Conservation (phyloP, 805 yeast species). For the Lipomyces kockii region DNA sequence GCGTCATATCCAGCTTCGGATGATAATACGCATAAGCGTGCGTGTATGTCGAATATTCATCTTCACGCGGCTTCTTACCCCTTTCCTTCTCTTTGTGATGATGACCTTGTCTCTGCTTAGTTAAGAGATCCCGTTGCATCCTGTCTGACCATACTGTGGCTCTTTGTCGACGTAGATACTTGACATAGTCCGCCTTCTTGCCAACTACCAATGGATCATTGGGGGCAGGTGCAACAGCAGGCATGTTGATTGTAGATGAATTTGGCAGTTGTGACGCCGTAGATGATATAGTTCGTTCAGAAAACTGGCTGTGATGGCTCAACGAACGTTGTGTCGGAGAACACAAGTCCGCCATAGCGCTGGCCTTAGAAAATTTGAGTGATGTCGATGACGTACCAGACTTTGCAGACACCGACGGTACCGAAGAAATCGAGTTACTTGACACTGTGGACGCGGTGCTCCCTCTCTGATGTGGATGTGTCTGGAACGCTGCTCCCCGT, state of each 20-base stretch:
- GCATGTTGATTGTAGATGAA: background rate
- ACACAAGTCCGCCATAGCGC: background rate
- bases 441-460: constrained; percentile 7
- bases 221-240: background rate
- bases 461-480: background rate
- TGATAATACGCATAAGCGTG: constrained; percentile 34
- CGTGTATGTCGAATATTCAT: constrained; percentile 19
- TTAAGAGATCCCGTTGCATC: constrained; percentile 15
- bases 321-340: background rate
- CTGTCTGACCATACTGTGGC: constrained; percentile 34
- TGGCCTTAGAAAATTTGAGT: background rate
- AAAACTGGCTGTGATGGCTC: background rate
- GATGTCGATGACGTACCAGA: background rate
- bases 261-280: background rate
- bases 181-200: constrained; percentile 22
- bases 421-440: constrained; percentile 7
- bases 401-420: background rate
- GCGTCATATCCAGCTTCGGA: constrained; percentile 36
- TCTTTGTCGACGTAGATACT: constrained; percentile 30
- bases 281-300: background rate
- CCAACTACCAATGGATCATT: constrained; percentile 7
- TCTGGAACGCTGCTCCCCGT: background rate
- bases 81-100: constrained; percentile 11
- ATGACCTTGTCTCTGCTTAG: constrained; percentile 3
- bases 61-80: constrained; percentile 7